These are phyloP conservation scores for Phaeotremella fagi DNA, from an alignment of 768 basidiomycete species.

Conservation along the genomic window DNA sequence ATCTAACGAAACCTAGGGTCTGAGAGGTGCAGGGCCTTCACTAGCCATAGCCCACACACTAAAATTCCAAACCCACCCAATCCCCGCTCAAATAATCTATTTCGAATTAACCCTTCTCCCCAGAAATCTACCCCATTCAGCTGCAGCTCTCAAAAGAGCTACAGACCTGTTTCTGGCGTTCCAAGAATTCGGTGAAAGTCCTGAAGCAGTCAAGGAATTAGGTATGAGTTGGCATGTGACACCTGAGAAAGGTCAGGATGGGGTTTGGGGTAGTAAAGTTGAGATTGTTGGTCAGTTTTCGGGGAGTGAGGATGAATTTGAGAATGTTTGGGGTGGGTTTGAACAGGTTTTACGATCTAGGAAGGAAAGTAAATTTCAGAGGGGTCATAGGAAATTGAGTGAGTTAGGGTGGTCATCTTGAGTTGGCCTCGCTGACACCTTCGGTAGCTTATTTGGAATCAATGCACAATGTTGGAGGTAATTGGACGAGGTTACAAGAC, in stretches of 20 bases:
- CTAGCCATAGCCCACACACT: constrained; percentile 12
- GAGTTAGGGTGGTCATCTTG: background rate
- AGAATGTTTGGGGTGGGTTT: background rate
- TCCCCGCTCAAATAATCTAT: constrained; percentile 6
- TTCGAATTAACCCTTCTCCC: constrained; percentile 14
- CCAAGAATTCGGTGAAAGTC: constrained; percentile 3
- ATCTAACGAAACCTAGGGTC: background rate
- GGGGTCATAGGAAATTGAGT: constrained; percentile 1
- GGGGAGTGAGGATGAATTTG: constrained; percentile 4
- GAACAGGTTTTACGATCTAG: background rate
- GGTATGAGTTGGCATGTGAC: constrained; percentile 12
- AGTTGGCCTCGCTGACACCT: background rate
- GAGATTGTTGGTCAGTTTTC: constrained; percentile 15
- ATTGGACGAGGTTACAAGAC: constrained; percentile 7
- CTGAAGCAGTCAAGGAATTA: background rate
- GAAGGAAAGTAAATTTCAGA: background rate
- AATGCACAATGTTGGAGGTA: constrained; percentile 13
- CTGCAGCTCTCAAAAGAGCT: background rate
- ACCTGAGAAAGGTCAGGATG: constrained; percentile 2
- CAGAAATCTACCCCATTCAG: background rate
- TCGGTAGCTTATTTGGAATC: constrained; percentile 9
- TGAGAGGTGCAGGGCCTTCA: constrained; percentile 9
- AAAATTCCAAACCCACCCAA: constrained; percentile 11
- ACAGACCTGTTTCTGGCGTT: constrained; percentile 8
- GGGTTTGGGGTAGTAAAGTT: constrained; percentile 9